phyloP scores from a whole-genome alignment of 768 basidiomycete genomes.

The Serendipita vermifera region DNA sequence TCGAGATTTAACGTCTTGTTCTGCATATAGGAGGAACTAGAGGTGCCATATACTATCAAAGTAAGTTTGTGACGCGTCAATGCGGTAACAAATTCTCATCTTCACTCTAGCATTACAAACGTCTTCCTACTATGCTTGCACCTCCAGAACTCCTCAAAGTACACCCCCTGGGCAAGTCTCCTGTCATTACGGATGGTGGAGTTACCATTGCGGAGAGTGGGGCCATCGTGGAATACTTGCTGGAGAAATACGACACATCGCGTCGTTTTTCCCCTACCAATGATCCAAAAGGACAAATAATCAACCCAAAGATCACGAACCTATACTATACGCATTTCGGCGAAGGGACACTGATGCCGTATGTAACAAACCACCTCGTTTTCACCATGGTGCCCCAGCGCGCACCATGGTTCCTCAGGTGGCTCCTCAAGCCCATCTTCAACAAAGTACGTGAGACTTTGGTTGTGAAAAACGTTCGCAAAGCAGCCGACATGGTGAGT shows the following conservation, averaged over 20 bases:
- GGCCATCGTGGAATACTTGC: conserved; percentile 35
- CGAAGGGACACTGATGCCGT: conserved; percentile 19
- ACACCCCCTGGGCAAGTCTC: conserved; percentile 36
- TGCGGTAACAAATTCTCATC: not conserved
- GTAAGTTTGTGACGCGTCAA: conserved; percentile 17
- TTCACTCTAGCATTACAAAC: conserved; percentile 12
- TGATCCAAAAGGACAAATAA: conserved; percentile 9
- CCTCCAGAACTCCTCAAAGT: conserved; percentile 25
- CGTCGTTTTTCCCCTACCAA: conserved; percentile 9
- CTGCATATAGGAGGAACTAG: conserved; percentile 37
- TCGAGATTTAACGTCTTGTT: not conserved
- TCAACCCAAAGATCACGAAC: not conserved
- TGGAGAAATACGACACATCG: conserved; percentile 27
- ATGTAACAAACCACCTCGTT: conserved; percentile 10
- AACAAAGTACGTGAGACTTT: conserved; percentile 13
- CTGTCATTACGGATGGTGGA: conserved; percentile 35
- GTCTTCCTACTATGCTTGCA: conserved; percentile 12
- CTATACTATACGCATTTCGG: conserved; percentile 17
- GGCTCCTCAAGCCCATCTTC: conserved; percentile 16
- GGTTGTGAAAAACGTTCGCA: conserved; percentile 19
- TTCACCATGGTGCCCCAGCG: conserved; percentile 12
- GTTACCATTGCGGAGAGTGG: conserved; percentile 33
- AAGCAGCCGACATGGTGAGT: not conserved
- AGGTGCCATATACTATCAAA: conserved; percentile 32
- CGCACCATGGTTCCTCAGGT: conserved; percentile 15